Base-by-base conservation (phyloP, 805 yeast species). In the Kuraishia ogatae region DNA sequence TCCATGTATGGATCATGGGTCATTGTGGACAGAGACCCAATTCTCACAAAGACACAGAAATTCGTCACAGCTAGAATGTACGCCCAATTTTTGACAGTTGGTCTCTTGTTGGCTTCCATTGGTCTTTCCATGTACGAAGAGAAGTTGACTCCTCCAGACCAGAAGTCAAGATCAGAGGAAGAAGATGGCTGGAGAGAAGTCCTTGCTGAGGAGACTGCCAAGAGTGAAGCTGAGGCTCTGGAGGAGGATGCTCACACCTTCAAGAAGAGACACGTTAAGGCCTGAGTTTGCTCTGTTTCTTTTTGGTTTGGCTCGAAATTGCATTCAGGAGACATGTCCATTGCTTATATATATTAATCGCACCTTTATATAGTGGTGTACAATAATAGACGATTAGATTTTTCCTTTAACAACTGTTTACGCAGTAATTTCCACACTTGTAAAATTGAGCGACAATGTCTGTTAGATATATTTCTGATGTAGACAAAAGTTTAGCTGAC, bases 11-110 rank as follows among this genome's bases (percentile, higher is more conserved):
- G 91, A 1, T 85, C 96, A 3, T 89, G 93, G 89, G 80, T 71
- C 51, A 63, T 73, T 50, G 89, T 87, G 53, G 84, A 87, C 71
- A 80, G 78, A 61, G 96, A 89, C 67, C 84, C 83, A 59, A 73
- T 83, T 66, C 79, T 89, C 85, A 80, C 89, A 54, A 79, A 76
- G 59, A 72, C 94, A 4, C 96, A 89, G 72, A 89, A 87, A 68
- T 81, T 87, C 52, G 94, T 87, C 39, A 92, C 86, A 66, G 96
- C 96, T 35, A 84, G 96, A 80, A 89, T 89, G 87, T 89, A 89
- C 66, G 96, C 96, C 11, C 96, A 89, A 70, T 88, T 86, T 60
- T 71, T 87, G 54, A 87, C 96, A 1, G 91, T 89, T 54, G 79
- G 79, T 11, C 71, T 89, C 58, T 71, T 89, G 60, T 69, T 89